Evolutionary conservation across 768 basidiomycete genomes (phyloP).

Genomic region (Lactarius hengduanensis): DNA sequence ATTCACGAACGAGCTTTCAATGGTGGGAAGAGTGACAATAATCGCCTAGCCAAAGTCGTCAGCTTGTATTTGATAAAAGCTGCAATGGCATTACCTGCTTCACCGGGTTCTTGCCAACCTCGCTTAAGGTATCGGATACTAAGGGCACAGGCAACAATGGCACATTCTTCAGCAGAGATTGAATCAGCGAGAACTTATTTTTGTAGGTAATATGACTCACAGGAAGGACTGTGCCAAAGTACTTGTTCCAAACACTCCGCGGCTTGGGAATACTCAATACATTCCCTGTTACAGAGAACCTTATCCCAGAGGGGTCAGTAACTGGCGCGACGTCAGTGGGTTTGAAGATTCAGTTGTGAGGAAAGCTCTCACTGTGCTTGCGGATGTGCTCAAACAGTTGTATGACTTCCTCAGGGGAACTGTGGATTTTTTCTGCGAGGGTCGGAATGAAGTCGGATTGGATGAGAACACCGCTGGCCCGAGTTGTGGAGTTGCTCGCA

Average conservation of each 20-base stretch:
- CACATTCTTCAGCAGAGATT: conserved; percentile 41
- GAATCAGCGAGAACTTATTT: conserved; percentile 3
- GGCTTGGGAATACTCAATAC: conserved; percentile 69
- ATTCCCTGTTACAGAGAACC: conserved; percentile 91
- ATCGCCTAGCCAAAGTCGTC: conserved; percentile 53
- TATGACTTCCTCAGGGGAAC: conserved; percentile 68
- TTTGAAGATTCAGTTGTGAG: conserved; percentile 1
- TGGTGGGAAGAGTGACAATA: conserved; percentile 86
- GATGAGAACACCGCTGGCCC: conserved; percentile 63
- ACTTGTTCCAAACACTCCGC: conserved; percentile 66
- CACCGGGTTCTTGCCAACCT: conserved; percentile 68
- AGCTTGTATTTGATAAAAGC: conserved; percentile 9
- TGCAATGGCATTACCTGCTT: conserved; percentile 54
- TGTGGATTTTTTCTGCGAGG: conserved; percentile 67
- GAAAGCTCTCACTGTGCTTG: conserved; percentile 50
- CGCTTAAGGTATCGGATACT: conserved; percentile 65
- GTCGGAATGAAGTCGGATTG: conserved; percentile 80
- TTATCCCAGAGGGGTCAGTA: conserved; percentile 74
- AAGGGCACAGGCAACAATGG: conserved; percentile 65
- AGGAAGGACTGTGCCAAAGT: conserved; percentile 61
- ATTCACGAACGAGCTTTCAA: conserved; percentile 86
- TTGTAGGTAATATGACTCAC: conserved; percentile 40
- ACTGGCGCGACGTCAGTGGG: conserved; percentile 47
- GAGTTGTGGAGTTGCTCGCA: conserved; percentile 65
- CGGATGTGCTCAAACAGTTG: conserved; percentile 75